A percentile compares a stretch with the other conserved stretches of the same genome.
Conservation (phyloP, 192 early-diverging fungal genomes). For the Dispira parvispora region DNA sequence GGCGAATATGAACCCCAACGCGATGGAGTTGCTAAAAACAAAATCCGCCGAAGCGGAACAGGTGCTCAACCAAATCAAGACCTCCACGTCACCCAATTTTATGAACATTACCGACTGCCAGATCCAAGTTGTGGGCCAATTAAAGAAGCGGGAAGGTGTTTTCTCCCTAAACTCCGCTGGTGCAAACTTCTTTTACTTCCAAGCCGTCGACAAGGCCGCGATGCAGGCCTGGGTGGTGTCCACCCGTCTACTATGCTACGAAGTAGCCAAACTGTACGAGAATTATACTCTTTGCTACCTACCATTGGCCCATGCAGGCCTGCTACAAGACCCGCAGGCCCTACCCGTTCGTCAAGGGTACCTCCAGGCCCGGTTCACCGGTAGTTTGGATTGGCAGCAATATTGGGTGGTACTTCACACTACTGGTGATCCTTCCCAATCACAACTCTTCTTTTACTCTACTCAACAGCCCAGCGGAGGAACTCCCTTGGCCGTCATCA, state of each 20-base stretch:
- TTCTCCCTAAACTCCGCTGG: slow-evolving; percentile 52
- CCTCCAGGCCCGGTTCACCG: slow-evolving; percentile 34
- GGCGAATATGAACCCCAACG: slow-evolving; percentile 21
- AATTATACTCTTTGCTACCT: slow-evolving; percentile 38
- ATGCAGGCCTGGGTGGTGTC: slow-evolving; percentile 54
- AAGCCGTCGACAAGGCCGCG: slow-evolving; percentile 31
- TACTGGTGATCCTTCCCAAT: neutral
- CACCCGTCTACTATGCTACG: slow-evolving; percentile 56
- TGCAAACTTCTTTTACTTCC: slow-evolving; percentile 49
- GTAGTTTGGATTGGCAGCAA: slow-evolving; percentile 10
- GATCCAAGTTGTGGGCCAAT: slow-evolving; percentile 37
- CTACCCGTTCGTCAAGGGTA: slow-evolving; percentile 21
- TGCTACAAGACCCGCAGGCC: neutral
- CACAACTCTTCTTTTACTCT: neutral
- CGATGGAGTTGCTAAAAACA: slow-evolving; percentile 22
- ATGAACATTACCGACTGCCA: slow-evolving; percentile 61
- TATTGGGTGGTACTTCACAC: neutral
- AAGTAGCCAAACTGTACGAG: slow-evolving; percentile 56
- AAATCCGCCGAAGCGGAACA: slow-evolving; percentile 27
- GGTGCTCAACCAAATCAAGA: slow-evolving; percentile 27
- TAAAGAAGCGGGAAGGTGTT: slow-evolving; percentile 35
- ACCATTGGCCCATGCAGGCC: neutral
- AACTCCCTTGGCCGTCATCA: slow-evolving; percentile 17
- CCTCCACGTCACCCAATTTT: slow-evolving; percentile 36
- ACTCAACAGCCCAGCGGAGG: neutral